Conservation (phyloP, 2,329 filamentous ascomycete genomes). For the Aspergillus aculeatinus region DNA sequence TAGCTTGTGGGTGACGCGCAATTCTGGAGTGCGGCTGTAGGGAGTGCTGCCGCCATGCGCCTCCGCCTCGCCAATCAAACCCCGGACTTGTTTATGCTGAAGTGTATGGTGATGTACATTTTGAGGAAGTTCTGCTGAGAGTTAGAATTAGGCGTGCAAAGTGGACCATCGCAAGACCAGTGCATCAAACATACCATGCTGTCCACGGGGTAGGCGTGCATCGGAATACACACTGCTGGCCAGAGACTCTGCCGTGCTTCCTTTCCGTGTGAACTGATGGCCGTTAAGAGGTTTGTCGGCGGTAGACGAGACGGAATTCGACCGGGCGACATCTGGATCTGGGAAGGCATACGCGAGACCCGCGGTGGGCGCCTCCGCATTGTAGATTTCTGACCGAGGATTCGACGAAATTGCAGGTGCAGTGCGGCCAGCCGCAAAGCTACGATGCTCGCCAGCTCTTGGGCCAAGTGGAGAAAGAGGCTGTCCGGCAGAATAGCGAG, state of each 20-base stretch:
- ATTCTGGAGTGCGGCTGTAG: conserved; percentile 51
- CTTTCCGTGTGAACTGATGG: conserved; percentile 43
- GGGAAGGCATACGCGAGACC: conserved; percentile 54
- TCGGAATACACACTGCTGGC: conserved; percentile 50
- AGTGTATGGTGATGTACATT: conserved; percentile 50
- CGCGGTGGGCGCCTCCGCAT: conserved; percentile 50
- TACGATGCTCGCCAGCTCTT: conserved; percentile 40
- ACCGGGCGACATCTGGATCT: conserved; percentile 46
- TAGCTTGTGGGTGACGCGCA: conserved; percentile 51
- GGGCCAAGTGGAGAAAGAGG: conserved; percentile 45
- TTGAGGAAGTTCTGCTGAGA: conserved; percentile 44
- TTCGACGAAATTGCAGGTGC: conserved; percentile 51
- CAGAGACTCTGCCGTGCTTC: conserved; percentile 49
- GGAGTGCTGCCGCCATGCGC: conserved; percentile 43
- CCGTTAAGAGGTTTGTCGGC: conserved; percentile 31
- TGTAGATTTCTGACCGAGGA: conserved; percentile 51
- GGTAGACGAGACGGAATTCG: conserved; percentile 37
- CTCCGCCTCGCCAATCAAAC: conserved; percentile 48
- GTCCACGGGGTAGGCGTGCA: conserved; percentile 46
- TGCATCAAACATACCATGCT: conserved; percentile 44
- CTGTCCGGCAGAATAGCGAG: conserved; percentile 41
- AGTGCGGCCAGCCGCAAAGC: conserved; percentile 46
- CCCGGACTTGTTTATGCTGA: conserved; percentile 50
- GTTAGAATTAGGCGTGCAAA: not conserved
- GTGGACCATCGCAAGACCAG: not conserved